Evolutionary conservation across 2,329 filamentous ascomycete species (phyloP), one percentile per base, ranked within the genome.

Genomic region (Nemania sp.): DNA sequence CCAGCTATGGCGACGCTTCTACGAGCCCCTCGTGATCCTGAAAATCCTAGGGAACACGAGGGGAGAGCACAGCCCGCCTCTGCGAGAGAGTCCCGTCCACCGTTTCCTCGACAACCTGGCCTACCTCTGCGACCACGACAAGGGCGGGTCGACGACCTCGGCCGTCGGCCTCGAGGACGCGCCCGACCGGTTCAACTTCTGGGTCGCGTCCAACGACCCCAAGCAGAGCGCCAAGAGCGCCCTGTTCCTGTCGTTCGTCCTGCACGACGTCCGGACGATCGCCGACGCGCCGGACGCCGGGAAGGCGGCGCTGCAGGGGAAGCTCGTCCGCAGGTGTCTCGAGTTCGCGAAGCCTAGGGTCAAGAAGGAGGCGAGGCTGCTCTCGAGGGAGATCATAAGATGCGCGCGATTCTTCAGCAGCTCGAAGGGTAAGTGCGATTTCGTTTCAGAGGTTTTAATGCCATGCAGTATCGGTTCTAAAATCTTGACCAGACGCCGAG

Each of bases 41-140:
- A 40, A 54, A 4, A 67, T 68, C 6, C 67, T 78, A 12, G 76
- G 73, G 1, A 60, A 66, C 18, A 73, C 71, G n/a, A 68, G 74
- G 57, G 75, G 74, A 48, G 62, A 65, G 9, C 69, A 73, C 35
- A 66, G 39, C 1, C 29, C 64, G 12, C 40, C 59, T 57, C 61
- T 65, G 21, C 63, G 66, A 3, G n/a, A 54, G n/a, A 49, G n/a
- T 2, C 25, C 47, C 10, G 25, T 57, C 1, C 51, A 63, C 17
- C 65, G 72, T 1, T 77, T 82, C 25, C 68, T 79, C 0, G 69
- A 73, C 3, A 75, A 76, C 29, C 66, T 83, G 1, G 73, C 78
- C 9, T 80, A 77, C 64, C 64, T 83, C 6, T 81, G 79, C 61
- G 81, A 82, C 56, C 75, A 75, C 49, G 63, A 70, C 0, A 82